Evolutionary conservation across 345 rosid genomes (phyloP).

Genomic region (Angophora floribunda): DNA sequence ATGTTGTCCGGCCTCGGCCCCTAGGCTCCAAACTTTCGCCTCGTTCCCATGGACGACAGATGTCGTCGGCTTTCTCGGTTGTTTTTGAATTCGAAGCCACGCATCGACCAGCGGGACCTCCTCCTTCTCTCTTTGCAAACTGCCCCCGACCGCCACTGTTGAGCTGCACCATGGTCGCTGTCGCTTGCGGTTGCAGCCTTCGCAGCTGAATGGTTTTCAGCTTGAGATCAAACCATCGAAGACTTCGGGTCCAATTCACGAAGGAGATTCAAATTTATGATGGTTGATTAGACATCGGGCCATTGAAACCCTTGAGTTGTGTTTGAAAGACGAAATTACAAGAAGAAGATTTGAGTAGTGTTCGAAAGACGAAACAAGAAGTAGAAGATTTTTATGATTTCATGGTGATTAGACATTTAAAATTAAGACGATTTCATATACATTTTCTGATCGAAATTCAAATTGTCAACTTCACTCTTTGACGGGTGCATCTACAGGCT

Average conservation of each 20-base stretch:
- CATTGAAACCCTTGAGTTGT: not conserved
- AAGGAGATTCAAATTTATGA: not conserved
- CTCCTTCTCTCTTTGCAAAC: not conserved
- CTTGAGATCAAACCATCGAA: not conserved
- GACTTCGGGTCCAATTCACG: not conserved
- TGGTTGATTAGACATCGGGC: not conserved
- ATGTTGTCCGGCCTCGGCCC: not conserved
- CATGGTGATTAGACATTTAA: not conserved
- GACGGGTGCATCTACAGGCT: not conserved
- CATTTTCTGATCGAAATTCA: not conserved
- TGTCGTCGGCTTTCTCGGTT: not conserved
- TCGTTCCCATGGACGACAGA: not conserved
- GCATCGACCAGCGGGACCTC: not conserved
- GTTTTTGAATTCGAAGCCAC: not conserved
- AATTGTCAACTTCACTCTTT: not conserved
- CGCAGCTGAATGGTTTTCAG: too few species aligned
- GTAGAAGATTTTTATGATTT: not conserved
- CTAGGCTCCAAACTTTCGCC: not conserved
- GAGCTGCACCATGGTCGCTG: not conserved
- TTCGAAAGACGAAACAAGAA: not conserved
- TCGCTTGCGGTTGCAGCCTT: not conserved
- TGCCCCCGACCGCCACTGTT: not conserved
- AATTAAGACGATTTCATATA: not conserved
- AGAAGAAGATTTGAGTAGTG: not conserved
- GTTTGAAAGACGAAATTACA: not conserved